Conservation (phyloP, 352 stramenopile species). For the Pythium apleroticum region DNA sequence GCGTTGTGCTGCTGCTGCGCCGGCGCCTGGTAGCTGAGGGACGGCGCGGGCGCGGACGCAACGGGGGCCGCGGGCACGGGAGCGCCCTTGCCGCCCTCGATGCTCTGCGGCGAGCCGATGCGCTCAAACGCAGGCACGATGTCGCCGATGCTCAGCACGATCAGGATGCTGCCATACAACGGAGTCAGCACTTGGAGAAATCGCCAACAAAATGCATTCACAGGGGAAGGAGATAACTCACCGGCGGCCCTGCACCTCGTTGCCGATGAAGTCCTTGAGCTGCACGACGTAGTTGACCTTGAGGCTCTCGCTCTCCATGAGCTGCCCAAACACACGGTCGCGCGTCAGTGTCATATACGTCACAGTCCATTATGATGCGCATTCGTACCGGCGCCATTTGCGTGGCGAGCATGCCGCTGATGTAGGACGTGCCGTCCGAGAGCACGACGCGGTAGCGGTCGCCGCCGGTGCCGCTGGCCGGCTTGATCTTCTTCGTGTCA, state of each 20-base stretch:
- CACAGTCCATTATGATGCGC: not conserved
- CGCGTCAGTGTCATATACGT: not conserved
- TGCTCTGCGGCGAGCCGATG: constrained; percentile 74
- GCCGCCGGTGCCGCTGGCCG: constrained; percentile 61
- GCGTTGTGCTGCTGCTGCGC: constrained; percentile 21
- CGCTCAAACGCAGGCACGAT: constrained; percentile 73
- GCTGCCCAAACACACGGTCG: constrained; percentile 29
- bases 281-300: constrained; percentile 85
- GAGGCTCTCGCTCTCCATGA: constrained; percentile 82
- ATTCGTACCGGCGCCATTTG: constrained; percentile 75
- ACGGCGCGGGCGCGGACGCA: not conserved
- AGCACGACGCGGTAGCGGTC: constrained; percentile 85
- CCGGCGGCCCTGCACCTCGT: constrained; percentile 80
- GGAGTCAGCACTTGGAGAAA: not conserved
- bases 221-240: constrained; percentile 12
- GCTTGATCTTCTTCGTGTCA: constrained; percentile 88
- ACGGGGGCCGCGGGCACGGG: constrained; percentile 12
- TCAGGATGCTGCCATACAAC: constrained; percentile 72
- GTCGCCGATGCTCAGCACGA: constrained; percentile 79
- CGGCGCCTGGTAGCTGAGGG: constrained; percentile 22
- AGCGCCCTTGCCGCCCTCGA: constrained; percentile 63
- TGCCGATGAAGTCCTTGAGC: constrained; percentile 82
- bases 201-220: not conserved
- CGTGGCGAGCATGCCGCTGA: constrained; percentile 86
- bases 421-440: constrained; percentile 77